Evolutionary conservation across 2,329 filamentous ascomycete genomes (phyloP).

Genomic region (Rhexocercosporidium sp.): DNA sequence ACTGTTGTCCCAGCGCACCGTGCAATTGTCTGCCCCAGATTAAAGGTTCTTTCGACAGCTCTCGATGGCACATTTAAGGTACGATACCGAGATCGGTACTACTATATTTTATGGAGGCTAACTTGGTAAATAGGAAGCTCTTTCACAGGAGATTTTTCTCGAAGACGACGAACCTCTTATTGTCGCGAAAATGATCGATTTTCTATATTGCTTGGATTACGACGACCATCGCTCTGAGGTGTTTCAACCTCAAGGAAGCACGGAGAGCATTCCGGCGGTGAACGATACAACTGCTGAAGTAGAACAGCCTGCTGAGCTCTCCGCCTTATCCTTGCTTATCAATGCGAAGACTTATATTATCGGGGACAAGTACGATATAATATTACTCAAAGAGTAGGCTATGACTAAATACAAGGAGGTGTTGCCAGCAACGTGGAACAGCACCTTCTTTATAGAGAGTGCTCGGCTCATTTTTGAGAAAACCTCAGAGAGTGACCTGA

Average conservation of each 20-base stretch:
- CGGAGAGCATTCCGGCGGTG: not conserved
- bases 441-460: not conserved
- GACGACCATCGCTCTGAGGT: not conserved
- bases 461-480: not conserved
- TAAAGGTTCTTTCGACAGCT: not conserved
- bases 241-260: not conserved
- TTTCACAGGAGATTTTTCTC: not conserved
- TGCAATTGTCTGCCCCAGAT: not conserved
- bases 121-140: not conserved
- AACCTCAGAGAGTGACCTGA: not conserved
- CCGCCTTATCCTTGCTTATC: not conserved
- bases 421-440: not conserved
- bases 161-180: not conserved
- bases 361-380: not conserved
- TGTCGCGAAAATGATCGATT: not conserved
- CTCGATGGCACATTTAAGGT: not conserved
- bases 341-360: not conserved
- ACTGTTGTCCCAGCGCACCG: too few species aligned
- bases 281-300: too few species aligned
- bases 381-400: not conserved
- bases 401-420: not conserved
- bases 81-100: not conserved
- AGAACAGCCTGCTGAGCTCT: not conserved
- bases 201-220: not conserved
- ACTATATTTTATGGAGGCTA: not conserved